phyloP scores from a whole-genome alignment of 768 basidiomycete species.

The Xerocomellus amylosporus region DNA sequence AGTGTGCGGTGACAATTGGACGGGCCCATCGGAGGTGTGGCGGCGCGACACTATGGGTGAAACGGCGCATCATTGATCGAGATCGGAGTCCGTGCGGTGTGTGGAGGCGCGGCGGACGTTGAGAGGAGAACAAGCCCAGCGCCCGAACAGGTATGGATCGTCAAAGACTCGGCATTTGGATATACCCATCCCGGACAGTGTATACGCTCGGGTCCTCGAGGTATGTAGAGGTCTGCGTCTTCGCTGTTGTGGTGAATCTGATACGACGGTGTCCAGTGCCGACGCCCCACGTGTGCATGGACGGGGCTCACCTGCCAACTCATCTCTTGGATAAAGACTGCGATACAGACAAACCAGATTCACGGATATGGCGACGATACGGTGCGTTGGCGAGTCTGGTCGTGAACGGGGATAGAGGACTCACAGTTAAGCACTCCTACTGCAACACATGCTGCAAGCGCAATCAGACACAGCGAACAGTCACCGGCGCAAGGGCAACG shows the following conservation, averaged over 20 bases:
- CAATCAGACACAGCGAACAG: slow-evolving; percentile 69
- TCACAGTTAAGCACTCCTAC: slow-evolving; percentile 62
- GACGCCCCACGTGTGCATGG: background rate
- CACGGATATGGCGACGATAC: background rate
- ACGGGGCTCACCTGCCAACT: slow-evolving; percentile 47
- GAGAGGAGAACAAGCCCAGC: background rate
- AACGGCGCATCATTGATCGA: background rate
- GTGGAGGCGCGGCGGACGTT: background rate
- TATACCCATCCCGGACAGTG: slow-evolving; percentile 49
- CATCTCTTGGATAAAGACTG: slow-evolving; percentile 63
- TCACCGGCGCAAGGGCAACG: slow-evolving; percentile 65
- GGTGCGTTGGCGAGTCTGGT: background rate
- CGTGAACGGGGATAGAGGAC: slow-evolving; percentile 15
- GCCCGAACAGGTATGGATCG: background rate
- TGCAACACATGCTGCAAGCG: slow-evolving; percentile 68
- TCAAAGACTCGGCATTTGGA: slow-evolving; percentile 42
- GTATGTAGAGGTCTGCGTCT: slow-evolving; percentile 56
- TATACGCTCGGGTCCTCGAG: slow-evolving; percentile 52
- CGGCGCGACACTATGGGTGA: background rate
- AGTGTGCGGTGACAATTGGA: background rate
- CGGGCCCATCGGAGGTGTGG: background rate
- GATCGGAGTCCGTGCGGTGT: background rate
- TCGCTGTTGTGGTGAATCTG: slow-evolving; percentile 66
- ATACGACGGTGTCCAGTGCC: background rate
- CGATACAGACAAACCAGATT: slow-evolving; percentile 11